Evolutionary conservation across 2,329 filamentous ascomycete species (phyloP), one percentile per base, ranked within the genome.

Genomic region (Trichoderma atroviride): DNA sequence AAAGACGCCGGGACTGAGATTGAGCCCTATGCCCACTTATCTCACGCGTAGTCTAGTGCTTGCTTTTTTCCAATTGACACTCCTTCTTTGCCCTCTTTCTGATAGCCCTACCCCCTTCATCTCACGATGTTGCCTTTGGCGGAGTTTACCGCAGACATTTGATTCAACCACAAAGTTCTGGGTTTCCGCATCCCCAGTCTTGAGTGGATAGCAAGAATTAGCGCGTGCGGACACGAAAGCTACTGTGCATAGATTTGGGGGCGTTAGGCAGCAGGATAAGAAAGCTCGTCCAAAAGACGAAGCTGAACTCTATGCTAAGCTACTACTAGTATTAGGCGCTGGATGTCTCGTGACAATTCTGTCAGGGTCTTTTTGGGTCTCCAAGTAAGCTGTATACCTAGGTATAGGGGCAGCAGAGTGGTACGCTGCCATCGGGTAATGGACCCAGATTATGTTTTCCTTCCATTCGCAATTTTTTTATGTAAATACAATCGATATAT

Each of bases 241-340:
- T 37, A 65, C 52, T 29, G 47, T 43, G 35, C 29, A 19, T 52
- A n/a, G 40, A 43, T n/a, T 43, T 50, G 19, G 47, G 43, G 47
- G 47, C 22, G 43, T 33, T 52, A 65, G 62, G 62, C 62, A 65
- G 62, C 62, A 65, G 62, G 53, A 65, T 65, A 43, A 56, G 55
- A 59, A 27, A 27, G 14, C 24, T 33, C 61, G 22, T 50, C 50
- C n/a, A 31, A 22, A 63, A n/a, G 47, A 24, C 31, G 11, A 50
- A 13, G 37, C 31, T 52, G 50, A 52, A 35, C 52, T 55, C 55
- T 37, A 56, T 65, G 52, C 52, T 56, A 43, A 56, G 62, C 33
- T 50, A 43, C 16, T 43, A 19, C 3, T 43, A 19, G 2, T 43
- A 43, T 6, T 19, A 50, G 47, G 47, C 47, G 6, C 47, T 50